These are phyloP conservation scores for Talaromyces borbonicus DNA, from an alignment of 495 filamentous ascomycete genomes.

Conservation along the genomic window DNA sequence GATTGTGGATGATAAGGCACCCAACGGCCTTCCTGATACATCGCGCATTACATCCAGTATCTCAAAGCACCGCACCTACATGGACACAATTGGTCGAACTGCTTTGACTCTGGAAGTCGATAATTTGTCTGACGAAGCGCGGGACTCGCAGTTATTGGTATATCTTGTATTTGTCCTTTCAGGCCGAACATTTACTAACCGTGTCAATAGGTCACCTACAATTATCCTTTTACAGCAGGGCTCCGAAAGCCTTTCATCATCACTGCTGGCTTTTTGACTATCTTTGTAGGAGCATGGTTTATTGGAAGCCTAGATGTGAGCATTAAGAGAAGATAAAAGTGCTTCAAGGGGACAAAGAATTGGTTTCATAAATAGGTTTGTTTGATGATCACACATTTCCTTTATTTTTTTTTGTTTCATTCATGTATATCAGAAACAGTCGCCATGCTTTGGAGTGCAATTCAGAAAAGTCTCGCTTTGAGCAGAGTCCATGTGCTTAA, in stretches of 20 bases:
- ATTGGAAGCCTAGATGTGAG: conserved; percentile 68
- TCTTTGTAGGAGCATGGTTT: conserved; percentile 68
- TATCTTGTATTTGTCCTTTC: conserved; percentile 12
- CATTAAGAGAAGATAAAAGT: conserved; percentile 45
- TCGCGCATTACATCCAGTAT: conserved; percentile 38
- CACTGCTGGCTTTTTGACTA: conserved; percentile 57
- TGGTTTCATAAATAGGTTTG: conserved; percentile 1
- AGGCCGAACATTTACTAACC: not conserved
- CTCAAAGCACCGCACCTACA: conserved; percentile 68
- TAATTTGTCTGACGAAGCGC: conserved; percentile 79
- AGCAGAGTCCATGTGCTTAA: too few species aligned
- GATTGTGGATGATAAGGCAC: conserved; percentile 23
- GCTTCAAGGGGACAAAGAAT: not conserved
- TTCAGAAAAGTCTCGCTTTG: not conserved
- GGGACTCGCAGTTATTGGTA: conserved; percentile 69
- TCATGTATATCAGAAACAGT: conserved; percentile 2
- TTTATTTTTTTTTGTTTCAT: conserved; percentile 2
- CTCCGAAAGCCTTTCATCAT: conserved; percentile 82
- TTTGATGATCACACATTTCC: not conserved
- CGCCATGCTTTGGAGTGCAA: not conserved
- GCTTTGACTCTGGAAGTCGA: conserved; percentile 69
- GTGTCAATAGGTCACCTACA: conserved; percentile 51
- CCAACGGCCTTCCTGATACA: conserved; percentile 28
- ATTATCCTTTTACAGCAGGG: conserved; percentile 62
- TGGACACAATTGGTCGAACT: conserved; percentile 88